phyloP scores from a whole-genome alignment of 495 filamentous ascomycete genomes.

The Aspergillus baeticus region DNA sequence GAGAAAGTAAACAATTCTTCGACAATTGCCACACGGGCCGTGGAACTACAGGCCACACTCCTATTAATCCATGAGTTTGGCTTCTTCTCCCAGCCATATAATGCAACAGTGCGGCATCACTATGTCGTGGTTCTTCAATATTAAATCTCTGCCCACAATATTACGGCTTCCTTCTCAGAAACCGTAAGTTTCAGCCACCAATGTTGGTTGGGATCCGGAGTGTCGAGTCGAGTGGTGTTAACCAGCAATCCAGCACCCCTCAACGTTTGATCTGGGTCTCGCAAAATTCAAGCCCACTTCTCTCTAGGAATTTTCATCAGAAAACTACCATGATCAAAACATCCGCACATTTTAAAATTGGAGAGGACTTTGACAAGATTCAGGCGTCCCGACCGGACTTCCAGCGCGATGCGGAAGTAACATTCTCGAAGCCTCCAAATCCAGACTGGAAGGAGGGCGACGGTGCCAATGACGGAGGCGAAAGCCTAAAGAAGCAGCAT shows the following conservation, averaged over 20 bases:
- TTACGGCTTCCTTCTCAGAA: neutral
- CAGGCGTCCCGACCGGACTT: conserved; percentile 74
- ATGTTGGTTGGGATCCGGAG: neutral
- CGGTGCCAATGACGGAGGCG: conserved; percentile 66
- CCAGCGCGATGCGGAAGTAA: conserved; percentile 47
- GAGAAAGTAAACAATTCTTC: neutral
- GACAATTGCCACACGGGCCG: neutral
- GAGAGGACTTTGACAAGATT: conserved; percentile 70
- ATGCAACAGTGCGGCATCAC: neutral
- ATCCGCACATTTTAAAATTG: conserved; percentile 27
- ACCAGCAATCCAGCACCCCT: neutral
- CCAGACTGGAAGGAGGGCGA: conserved; percentile 77
- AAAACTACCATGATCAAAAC: conserved; percentile 20
- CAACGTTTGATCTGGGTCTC: neutral
- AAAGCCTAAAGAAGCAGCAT: conserved; percentile 58
- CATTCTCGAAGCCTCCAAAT: conserved; percentile 66
- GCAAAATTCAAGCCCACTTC: neutral
- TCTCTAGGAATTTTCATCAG: neutral
- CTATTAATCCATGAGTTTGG: neutral
- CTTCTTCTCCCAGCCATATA: neutral
- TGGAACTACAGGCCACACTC: neutral
- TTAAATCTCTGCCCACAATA: neutral
- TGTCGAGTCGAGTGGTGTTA: neutral
- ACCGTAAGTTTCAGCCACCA: neutral
- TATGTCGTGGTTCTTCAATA: neutral